phyloP scores from a whole-genome alignment of 192 early-diverging fungal genomes.

The Coemansia sp. region DNA sequence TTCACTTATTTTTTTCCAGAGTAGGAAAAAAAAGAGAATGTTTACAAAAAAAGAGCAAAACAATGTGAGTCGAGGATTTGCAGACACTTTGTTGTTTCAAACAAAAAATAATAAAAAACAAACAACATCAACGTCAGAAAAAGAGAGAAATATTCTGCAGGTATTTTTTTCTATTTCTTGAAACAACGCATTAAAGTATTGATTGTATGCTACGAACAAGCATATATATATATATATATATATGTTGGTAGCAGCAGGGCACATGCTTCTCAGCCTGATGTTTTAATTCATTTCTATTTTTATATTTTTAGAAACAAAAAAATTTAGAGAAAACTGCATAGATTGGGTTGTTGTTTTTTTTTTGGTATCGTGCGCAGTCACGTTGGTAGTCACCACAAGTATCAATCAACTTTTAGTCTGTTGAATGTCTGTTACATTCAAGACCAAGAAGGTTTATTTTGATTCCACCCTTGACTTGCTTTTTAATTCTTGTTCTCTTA shows the following conservation, averaged over 20 bases:
- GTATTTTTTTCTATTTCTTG: too few relatives aligned
- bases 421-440: too few relatives aligned
- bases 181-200: too few relatives aligned
- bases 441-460: neutral
- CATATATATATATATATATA: neutral
- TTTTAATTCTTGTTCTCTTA: too few relatives aligned
- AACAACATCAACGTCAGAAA: neutral
- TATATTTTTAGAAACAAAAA: neutral
- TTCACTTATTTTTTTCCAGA: neutral
- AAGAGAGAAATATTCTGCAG: too few relatives aligned
- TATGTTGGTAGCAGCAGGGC: neutral
- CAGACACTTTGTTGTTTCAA: neutral
- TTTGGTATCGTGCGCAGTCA: neutral
- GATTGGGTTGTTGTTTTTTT: neutral
- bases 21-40: neutral
- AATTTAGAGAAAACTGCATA: neutral
- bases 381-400: neutral
- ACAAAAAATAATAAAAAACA: neutral
- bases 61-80: constrained; percentile 1
- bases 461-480: too few relatives aligned
- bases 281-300: neutral
- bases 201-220: neutral
- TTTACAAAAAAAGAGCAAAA: neutral
- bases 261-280: neutral
- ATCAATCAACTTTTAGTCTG: neutral